Evolutionary conservation across 108 stramenopile species (phyloP).

Genomic region (Skeletonema grethae): DNA sequence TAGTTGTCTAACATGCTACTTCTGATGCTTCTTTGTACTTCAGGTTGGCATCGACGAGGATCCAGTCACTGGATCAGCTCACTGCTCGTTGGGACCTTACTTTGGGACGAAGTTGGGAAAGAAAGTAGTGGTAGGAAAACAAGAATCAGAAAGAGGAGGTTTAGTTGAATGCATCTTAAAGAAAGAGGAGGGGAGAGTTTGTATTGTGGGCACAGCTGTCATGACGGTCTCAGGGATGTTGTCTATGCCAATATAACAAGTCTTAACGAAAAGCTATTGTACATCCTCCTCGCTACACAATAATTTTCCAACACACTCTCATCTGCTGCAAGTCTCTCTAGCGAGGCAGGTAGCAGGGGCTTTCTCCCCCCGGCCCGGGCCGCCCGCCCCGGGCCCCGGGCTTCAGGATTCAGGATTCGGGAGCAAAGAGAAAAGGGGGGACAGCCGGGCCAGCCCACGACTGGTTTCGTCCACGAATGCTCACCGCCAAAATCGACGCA

Average conservation of each 20-base stretch:
- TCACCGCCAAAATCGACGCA: too few species aligned
- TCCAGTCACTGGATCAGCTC: conserved; percentile 95
- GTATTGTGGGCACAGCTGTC: conserved; percentile 66
- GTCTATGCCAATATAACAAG: conserved; percentile 30
- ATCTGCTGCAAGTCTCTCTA: too few species aligned
- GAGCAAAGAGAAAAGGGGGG: not conserved
- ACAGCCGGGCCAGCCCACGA: too few species aligned
- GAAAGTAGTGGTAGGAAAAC: conserved; percentile 72
- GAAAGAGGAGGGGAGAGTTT: conserved; percentile 50
- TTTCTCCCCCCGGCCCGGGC: too few species aligned
- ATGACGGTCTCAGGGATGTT: conserved; percentile 55
- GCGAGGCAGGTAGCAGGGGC: too few species aligned
- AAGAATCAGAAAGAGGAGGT: conserved; percentile 89
- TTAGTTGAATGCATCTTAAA: conserved; percentile 73
- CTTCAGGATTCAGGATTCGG: too few species aligned
- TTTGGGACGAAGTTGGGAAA: conserved; percentile 83
- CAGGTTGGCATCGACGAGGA: conserved; percentile 93
- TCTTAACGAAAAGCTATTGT: not conserved
- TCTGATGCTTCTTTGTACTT: not conserved
- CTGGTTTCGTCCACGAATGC: not conserved
- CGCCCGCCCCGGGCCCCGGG: too few species aligned
- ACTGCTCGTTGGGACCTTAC: conserved; percentile 92
- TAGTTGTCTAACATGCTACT: not conserved
- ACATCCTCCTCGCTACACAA: not conserved
- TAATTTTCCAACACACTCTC: too few species aligned